Conservation (phyloP, 176 grass and related monocot species). For the Zea luxurians region DNA sequence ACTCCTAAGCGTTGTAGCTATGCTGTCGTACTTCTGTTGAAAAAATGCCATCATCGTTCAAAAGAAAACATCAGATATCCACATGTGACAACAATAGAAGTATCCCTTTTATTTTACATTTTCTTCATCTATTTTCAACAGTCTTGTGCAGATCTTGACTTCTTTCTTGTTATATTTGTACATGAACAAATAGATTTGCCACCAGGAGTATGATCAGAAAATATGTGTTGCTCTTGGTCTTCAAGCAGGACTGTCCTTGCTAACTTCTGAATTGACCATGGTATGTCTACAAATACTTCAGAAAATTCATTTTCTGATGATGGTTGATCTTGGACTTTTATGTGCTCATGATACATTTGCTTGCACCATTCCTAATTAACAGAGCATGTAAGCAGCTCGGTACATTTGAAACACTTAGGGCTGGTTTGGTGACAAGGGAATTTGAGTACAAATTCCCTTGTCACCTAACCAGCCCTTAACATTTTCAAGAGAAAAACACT, state of each 20-base stretch:
- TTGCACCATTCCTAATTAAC: background rate
- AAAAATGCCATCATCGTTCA: background rate
- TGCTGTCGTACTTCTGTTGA: background rate
- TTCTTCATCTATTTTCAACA: background rate
- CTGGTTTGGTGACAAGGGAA: too few species aligned
- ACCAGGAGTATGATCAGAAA: slow-evolving; percentile 54
- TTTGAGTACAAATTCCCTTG: too few species aligned
- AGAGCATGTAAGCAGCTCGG: background rate
- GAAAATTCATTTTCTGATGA: background rate
- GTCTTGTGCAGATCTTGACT: background rate
- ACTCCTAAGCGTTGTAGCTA: background rate
- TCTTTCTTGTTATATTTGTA: background rate
- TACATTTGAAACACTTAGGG: slow-evolving; percentile 1
- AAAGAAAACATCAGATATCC: background rate
- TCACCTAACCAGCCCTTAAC: background rate
- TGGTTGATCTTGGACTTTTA: slow-evolving; percentile 12
- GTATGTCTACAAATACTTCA: slow-evolving; percentile 34
- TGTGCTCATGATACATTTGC: background rate
- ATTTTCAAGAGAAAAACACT: background rate
- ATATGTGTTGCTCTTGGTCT: slow-evolving; percentile 60
- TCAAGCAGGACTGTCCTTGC: slow-evolving; percentile 63
- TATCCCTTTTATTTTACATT: background rate
- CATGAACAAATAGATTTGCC: slow-evolving; percentile 49
- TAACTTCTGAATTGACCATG: slow-evolving; percentile 67
- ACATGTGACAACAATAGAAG: background rate